Evolutionary conservation across 1,284 basidiomycete species (phyloP), one percentile per base, ranked within the genome.

Genomic region (Bjerkandera adusta): DNA sequence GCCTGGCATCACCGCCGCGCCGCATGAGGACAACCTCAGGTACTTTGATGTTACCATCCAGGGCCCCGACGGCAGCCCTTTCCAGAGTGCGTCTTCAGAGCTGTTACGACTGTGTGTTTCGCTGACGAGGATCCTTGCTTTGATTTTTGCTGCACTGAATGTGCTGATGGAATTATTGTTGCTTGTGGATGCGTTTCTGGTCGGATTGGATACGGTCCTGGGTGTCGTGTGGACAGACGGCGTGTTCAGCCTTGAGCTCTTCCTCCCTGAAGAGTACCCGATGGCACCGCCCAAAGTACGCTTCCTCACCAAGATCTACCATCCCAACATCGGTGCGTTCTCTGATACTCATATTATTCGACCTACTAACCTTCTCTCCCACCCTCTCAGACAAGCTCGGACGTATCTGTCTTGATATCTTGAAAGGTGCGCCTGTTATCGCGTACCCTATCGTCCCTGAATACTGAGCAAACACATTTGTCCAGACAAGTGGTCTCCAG

Each of bases 221-320:
- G 25, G 18, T 22, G 26, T 25, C 30, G 12, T 54, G 26, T 20
- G n/a, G n/a, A 18, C n/a, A 97, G 95, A 85, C 59, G 97, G 97
- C 21, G 73, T 89, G 13, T 99, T 99, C 76, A 90, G 87, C 61
- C 79, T 98, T 27, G 97, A 99, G 70, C 77, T 99, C 37, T 99
- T 98, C 73, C 75, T 99, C 36, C 95, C 97, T 1, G 96, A 98
- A 68, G 96, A 98, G 66, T 99, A 99, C 69, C 96, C 96, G 1
- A 98, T 99, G 96, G 90, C 89, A 43, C 95, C 97, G 0, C 97
- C 97, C 25, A 99, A 98, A 72, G 97, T 99, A 48, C 83, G 97
- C 54, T 99, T 99, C 76, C 73, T 98, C 57, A 98, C 96, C 52
- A 97, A 97, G 85, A 97, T 99, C 75, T 99, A 99, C 75, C 97